Percentiles rank a stretch among this genome's conserved stretches.
Evolutionary conservation across 2,329 filamentous ascomycete species (phyloP).

Genomic region (Ceratocystis huliohia): DNA sequence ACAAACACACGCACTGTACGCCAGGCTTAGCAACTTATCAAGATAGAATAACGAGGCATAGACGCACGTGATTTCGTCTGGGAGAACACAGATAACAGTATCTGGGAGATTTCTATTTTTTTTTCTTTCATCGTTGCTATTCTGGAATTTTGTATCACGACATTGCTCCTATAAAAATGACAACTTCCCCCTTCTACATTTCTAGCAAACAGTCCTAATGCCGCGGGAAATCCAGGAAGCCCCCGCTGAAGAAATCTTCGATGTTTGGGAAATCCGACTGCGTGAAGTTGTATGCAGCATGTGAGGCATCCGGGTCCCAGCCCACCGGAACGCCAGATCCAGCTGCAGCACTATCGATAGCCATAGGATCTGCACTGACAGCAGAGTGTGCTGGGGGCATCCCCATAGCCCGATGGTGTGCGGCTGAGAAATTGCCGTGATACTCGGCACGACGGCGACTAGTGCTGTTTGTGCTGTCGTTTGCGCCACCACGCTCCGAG

Average conservation of each 20-base stretch:
- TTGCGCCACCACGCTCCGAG: not conserved
- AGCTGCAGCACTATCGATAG: conserved; percentile 11
- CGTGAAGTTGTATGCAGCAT: not conserved
- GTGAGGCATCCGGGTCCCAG: conserved; percentile 6
- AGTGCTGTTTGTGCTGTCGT: not conserved
- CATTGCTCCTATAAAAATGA: not conserved
- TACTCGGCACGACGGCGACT: conserved; percentile 7
- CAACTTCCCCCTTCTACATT: not conserved
- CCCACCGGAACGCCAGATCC: not conserved
- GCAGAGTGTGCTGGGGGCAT: not conserved
- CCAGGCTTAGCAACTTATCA: not conserved
- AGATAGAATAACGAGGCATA: not conserved
- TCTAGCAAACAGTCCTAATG: not conserved
- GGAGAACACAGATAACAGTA: not conserved
- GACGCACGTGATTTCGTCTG: not conserved
- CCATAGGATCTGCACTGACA: conserved; percentile 10
- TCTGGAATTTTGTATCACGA: not conserved
- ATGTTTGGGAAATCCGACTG: conserved; percentile 19
- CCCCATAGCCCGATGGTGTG: conserved; percentile 10
- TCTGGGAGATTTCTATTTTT: not conserved
- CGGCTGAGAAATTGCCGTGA: conserved; percentile 11
- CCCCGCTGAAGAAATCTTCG: conserved; percentile 20
- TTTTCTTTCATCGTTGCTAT: not conserved
- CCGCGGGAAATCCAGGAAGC: conserved; percentile 20
- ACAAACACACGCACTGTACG: not conserved